Base-by-base conservation (phyloP, 2,329 filamentous ascomycete species). In the Colletotrichum costaricense region DNA sequence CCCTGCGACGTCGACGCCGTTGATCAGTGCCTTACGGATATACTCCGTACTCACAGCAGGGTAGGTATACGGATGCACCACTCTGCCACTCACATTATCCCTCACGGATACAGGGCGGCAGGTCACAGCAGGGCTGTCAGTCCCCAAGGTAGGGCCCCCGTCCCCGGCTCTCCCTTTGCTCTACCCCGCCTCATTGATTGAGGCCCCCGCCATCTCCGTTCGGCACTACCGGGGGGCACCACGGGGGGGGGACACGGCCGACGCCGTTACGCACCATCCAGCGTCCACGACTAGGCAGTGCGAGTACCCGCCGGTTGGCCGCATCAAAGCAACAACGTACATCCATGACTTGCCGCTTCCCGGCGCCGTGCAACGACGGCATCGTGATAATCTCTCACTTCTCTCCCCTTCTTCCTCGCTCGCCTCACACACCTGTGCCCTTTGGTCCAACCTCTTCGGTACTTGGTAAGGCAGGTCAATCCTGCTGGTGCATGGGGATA, bases 161-260 rank as follows among this genome's bases (percentile, higher is more conserved):
- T 55, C n/a, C 62, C 28, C 46, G 46, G 30, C 12, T 55, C 46
- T 60, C 33, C 22, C 30, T 16, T 22, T 22, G 14, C 42, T 63
- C 60, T 49, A 42, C 46, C 49, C 49, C 62, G 49, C 68, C 63
- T 60, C 63, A 19, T 68, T 59, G 65, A 63, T 69, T 54, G 35
- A 72, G 52, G n/a, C 46, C 38, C 65, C 70, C 70, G 59, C 70
- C 66, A 24, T 64, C 66, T 60, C 66, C 70, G 66, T 65, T 69
- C 70, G 66, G 70, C 55, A 59, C 59, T 58, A 49, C 70, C 70
- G 67, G 54, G 38, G 38, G 14, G 16, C 6, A 42, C 7, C 16
- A 42, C 38, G 38, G 14, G 42, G 42, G 42, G 19, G 19, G 19
- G 11, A 49, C 70, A 49, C 38, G 38, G 30, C 54, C 35, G 62